phyloP scores from a whole-genome alignment of 495 filamentous ascomycete genomes.

The Xylaria flabelliformis region DNA sequence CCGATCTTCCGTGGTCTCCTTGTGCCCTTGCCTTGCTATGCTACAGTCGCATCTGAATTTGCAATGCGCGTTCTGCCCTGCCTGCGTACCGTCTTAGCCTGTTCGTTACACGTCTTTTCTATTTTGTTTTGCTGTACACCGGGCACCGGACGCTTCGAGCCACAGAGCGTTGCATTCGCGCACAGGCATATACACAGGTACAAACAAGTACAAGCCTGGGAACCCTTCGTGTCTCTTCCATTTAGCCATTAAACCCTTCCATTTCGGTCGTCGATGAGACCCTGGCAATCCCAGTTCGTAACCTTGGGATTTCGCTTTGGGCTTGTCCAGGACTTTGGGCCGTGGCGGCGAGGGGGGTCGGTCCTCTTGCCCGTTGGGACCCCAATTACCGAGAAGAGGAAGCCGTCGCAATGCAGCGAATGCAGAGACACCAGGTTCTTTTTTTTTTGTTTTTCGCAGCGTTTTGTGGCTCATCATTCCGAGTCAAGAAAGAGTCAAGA shows the following conservation, averaged over 20 bases:
- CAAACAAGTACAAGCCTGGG: constrained; percentile 10
- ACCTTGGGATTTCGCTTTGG: constrained; percentile 20
- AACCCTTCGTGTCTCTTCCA: constrained; percentile 18
- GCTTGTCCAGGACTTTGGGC: constrained; percentile 16
- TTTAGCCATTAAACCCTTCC: constrained; percentile 21
- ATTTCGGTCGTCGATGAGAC: constrained; percentile 9
- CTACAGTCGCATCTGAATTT: constrained; percentile 17
- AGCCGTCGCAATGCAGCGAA: constrained; percentile 22
- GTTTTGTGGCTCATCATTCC: constrained; percentile 17
- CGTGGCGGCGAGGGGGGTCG: constrained; percentile 17
- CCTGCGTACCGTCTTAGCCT: background rate
- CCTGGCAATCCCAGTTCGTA: constrained; percentile 20
- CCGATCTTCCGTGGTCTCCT: constrained; percentile 9
- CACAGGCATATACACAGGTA: constrained; percentile 8
- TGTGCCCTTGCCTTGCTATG: constrained; percentile 20
- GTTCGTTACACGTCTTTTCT: constrained; percentile 14
- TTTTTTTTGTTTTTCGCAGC: background rate
- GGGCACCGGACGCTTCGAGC: constrained; percentile 3
- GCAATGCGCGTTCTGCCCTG: constrained; percentile 7
- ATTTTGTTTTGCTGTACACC: constrained; percentile 24
- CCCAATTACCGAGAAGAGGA: constrained; percentile 27
- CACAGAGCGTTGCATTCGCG: constrained; percentile 25
- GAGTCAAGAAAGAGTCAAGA: constrained; percentile 25
- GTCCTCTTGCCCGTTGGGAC: constrained; percentile 24
- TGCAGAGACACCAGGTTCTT: constrained; percentile 15